These are phyloP conservation scores for Quercus robur DNA, from an alignment of 306 rosid species.

Conservation along the genomic window DNA sequence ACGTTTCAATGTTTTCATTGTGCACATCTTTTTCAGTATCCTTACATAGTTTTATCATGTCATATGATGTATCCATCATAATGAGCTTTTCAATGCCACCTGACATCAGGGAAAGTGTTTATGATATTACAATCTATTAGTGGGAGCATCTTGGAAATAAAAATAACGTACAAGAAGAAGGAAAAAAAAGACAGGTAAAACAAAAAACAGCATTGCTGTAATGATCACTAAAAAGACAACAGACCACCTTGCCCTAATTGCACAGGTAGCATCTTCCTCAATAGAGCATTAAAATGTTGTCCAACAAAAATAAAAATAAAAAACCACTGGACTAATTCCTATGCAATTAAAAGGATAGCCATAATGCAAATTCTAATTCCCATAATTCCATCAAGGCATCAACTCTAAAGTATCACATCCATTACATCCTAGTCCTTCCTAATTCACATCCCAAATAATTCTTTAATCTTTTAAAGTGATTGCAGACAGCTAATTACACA, in stretches of 20 bases:
- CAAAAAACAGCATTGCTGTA: not conserved
- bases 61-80: constrained; percentile 83
- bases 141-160: not conserved
- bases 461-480: not conserved
- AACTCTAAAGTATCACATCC: not conserved
- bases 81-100: constrained; percentile 74
- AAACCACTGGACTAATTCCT: not conserved
- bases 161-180: not conserved
- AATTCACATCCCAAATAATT: not conserved
- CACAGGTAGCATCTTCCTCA: not conserved
- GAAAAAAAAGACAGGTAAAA: constrained; percentile 9
- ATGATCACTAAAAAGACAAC: not conserved
- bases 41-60: constrained; percentile 69
- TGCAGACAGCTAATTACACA: not conserved
- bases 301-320: not conserved
- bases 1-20: constrained; percentile 42
- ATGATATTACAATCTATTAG: not conserved
- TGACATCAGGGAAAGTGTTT: constrained; percentile 20
- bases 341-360: not conserved
- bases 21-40: constrained; percentile 29
- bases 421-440: not conserved
- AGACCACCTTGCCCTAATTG: not conserved
- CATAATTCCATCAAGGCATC: not conserved
- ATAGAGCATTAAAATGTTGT: not conserved
- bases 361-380: not conserved